Conservation (phyloP, 1,139 yeast species). For the Pichia sp. region DNA sequence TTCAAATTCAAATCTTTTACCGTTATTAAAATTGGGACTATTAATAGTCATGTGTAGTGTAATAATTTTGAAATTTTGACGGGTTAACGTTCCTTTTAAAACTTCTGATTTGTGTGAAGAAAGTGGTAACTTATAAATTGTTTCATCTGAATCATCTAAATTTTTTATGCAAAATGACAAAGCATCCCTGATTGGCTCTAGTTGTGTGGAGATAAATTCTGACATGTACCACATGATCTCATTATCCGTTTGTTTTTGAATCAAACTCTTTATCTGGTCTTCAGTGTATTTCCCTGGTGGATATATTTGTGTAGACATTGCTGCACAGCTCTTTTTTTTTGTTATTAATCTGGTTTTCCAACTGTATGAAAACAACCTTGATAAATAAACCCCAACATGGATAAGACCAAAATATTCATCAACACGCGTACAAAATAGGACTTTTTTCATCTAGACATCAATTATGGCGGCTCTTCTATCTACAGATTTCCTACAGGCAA, state of each 20-base stretch:
- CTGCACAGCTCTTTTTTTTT: no score
- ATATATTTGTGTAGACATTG: slow-evolving; percentile 26
- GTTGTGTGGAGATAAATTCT: slow-evolving; percentile 26
- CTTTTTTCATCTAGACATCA: background rate
- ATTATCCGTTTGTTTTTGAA: slow-evolving; percentile 13
- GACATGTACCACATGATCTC: slow-evolving; percentile 29
- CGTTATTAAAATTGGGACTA: slow-evolving; percentile 24
- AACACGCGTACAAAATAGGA: background rate
- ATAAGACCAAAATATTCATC: background rate
- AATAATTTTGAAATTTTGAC: slow-evolving; percentile 26
- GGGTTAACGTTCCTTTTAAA: slow-evolving; percentile 28
- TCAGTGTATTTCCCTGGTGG: slow-evolving; percentile 2
- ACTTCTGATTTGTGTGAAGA: slow-evolving; percentile 31
- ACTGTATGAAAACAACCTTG: no score
- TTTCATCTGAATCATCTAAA: slow-evolving; percentile 24
- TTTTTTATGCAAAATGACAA: slow-evolving; percentile 22
- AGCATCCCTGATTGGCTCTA: slow-evolving; percentile 28
- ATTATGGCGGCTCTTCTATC: background rate
- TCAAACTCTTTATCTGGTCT: slow-evolving; percentile 7
- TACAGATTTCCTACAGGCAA: no score
- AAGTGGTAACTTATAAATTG: slow-evolving; percentile 28
- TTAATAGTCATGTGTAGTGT: slow-evolving; percentile 24
- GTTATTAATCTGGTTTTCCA: no score
- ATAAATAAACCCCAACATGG: background rate
- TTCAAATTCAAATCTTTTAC: slow-evolving; percentile 19